Base-by-base conservation (phyloP, 1,284 basidiomycete genomes). In the Apiotrichum montevideense region DNA sequence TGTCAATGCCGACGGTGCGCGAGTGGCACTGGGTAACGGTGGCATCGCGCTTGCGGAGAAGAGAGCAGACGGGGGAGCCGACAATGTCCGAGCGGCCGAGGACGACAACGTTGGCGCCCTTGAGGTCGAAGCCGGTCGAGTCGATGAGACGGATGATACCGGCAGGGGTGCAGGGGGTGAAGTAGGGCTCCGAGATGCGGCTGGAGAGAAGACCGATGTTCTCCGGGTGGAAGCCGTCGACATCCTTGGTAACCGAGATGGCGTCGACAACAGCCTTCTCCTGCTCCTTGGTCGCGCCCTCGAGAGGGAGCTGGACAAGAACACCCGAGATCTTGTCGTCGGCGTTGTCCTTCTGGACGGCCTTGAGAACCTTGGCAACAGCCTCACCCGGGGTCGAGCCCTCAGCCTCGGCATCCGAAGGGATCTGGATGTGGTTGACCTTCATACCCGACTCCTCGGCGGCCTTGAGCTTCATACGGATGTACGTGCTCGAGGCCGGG, bases 1-100 rank as follows among this genome's bases (percentile, higher is more conserved):
- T 79, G 61, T 87, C 83, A 43, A 98, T 79, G 71, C 93, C 84
- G 73, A 84, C 83, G 50, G 94, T 96, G 53, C 84, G 83, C 66
- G 90, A 93, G 78, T 99, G 96, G 73, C 94, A 96, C 77, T 98
- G 95, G 34, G 94, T 98, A 64, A 98, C 93, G 39, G 96, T 99
- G 35, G 94, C 94, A 73, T 98, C 89, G 62, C 84, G 84, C 74
- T 87, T 87, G 67, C 92, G 83, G 54, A 99, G 82, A 80, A 99
- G 86, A 35, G 90, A 87, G 37, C 87, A 85, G 56, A 98, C 93
- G 39, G 96, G 96, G 69, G 86, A 96, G 57, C 96, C 96, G 61
- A 98, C 96, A 68, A 98, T 98, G 75, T 99, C 96, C 72, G 90
- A 94, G 64, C 96, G 87, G 58, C 96, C 96, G 55, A 99, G 85